Percentiles rank a stretch among this genome's conserved stretches.
phyloP scores from a whole-genome alignment of 2,329 filamentous ascomycete species.

The Beauveria sp. region DNA sequence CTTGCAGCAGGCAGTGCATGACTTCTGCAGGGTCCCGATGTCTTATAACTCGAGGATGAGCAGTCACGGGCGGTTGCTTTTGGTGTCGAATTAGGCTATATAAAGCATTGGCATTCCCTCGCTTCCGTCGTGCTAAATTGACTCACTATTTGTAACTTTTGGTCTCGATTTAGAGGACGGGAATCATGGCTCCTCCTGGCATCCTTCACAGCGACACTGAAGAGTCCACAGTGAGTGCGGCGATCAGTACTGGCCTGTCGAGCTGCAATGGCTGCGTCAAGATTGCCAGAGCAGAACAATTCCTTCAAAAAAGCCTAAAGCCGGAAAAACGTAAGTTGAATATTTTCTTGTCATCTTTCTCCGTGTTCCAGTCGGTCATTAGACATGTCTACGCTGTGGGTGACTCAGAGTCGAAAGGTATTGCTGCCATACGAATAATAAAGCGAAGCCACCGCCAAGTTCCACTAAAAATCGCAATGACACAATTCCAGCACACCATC shows the following conservation, averaged over 20 bases:
- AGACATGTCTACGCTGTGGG: neutral
- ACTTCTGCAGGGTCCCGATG: neutral
- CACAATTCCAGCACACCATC: slow-evolving; percentile 12
- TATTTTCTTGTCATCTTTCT: neutral
- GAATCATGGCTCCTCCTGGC: slow-evolving; percentile 1
- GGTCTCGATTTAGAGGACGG: neutral
- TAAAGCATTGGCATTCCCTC: neutral
- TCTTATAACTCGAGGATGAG: neutral
- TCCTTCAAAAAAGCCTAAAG: neutral
- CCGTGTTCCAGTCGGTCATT: neutral
- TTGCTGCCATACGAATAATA: no score
- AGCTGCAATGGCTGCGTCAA: slow-evolving; percentile 5
- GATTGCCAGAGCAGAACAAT: slow-evolving; percentile 6
- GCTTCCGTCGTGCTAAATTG: neutral
- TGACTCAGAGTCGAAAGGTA: neutral
- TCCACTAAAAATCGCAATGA: slow-evolving; percentile 12
- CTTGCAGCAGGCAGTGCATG: neutral
- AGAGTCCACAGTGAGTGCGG: neutral
- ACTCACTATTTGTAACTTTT: neutral
- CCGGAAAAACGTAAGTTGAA: neutral
- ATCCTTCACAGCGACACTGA: neutral
- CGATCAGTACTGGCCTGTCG: neutral
- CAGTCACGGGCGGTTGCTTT: no score
- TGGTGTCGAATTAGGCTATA: neutral
- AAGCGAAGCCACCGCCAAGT: neutral